These are phyloP conservation scores for Botrytis galanthina DNA, from an alignment of 2,329 filamentous ascomycete genomes.

Conservation along the genomic window DNA sequence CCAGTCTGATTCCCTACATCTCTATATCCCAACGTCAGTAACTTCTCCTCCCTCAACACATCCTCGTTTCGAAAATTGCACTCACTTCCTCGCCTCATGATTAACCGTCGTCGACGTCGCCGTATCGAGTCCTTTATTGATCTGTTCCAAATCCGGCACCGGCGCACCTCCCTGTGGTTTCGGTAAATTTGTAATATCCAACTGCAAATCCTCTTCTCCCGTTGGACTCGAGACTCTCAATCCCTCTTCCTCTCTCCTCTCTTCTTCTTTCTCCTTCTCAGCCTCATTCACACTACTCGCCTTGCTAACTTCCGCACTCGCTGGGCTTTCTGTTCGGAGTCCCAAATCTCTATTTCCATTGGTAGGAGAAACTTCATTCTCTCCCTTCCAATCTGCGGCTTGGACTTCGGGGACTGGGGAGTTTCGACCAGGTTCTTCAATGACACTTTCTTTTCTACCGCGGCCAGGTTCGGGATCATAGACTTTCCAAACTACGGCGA, in stretches of 20 bases:
- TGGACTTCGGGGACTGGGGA: constrained; percentile 67
- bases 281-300: constrained; percentile 64
- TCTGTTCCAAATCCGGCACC: constrained; percentile 27
- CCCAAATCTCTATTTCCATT: constrained; percentile 61
- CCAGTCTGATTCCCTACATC: background rate
- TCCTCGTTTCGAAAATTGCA: background rate
- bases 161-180: constrained; percentile 26
- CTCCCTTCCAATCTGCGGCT: constrained; percentile 71
- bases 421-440: constrained; percentile 63
- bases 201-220: constrained; percentile 34
- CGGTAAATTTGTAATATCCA: constrained; percentile 27
- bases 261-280: constrained; percentile 24
- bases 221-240: constrained; percentile 32
- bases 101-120: constrained; percentile 33
- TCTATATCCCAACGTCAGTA: constrained; percentile 7
- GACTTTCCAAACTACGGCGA: constrained; percentile 80
- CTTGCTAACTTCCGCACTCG: constrained; percentile 65
- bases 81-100: constrained; percentile 29
- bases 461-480: constrained; percentile 35
- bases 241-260: constrained; percentile 28
- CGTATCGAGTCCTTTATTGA: constrained; percentile 34
- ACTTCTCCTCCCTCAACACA: background rate
- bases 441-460: constrained; percentile 43
- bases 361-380: constrained; percentile 44
- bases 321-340: constrained; percentile 61